A percentile compares a stretch with the other conserved stretches of the same genome.
These are phyloP conservation scores for Polychytrium aggregatum DNA, from an alignment of 192 early-diverging fungal species.

Conservation along the genomic window DNA sequence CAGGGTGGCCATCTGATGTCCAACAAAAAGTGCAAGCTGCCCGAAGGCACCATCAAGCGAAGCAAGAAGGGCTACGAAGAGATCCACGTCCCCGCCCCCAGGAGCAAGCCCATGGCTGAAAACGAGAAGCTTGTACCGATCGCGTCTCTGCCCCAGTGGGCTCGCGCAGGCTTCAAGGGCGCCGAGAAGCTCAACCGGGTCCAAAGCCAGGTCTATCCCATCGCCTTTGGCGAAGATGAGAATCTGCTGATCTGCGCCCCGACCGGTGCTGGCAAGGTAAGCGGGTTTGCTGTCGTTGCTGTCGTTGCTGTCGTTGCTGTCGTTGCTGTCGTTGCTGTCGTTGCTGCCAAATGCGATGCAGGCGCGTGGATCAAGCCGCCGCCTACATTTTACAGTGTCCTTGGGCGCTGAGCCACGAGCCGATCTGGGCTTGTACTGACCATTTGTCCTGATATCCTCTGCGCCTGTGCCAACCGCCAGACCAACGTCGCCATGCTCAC, in stretches of 20 bases:
- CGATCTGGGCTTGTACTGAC: not conserved
- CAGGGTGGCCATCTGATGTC: constrained; percentile 97
- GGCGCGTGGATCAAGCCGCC: no score
- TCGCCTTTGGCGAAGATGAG: constrained; percentile 80
- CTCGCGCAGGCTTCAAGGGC: constrained; percentile 58
- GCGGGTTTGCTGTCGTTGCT: not conserved
- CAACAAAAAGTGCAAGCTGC: constrained; percentile 87
- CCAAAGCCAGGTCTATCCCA: constrained; percentile 77
- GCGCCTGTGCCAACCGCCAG: no score
- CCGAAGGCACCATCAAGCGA: constrained; percentile 84
- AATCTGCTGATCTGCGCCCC: constrained; percentile 97
- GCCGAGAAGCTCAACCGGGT: constrained; percentile 74
- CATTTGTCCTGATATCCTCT: no score
- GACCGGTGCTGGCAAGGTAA: constrained; percentile 91
- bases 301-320: not conserved
- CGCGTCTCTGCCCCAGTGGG: constrained; percentile 64
- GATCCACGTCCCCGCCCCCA: constrained; percentile 86
- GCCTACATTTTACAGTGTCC: no score
- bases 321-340: constrained; percentile 2
- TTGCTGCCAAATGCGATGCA: no score
- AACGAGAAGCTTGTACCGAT: constrained; percentile 60
- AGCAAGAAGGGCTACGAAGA: constrained; percentile 88
- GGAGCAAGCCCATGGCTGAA: constrained; percentile 45
- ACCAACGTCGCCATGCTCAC: constrained; percentile 97
- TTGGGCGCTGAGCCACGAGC: not conserved